These are phyloP conservation scores for Rhodocollybia butyracea DNA, from an alignment of 768 basidiomycete genomes.

Conservation along the genomic window DNA sequence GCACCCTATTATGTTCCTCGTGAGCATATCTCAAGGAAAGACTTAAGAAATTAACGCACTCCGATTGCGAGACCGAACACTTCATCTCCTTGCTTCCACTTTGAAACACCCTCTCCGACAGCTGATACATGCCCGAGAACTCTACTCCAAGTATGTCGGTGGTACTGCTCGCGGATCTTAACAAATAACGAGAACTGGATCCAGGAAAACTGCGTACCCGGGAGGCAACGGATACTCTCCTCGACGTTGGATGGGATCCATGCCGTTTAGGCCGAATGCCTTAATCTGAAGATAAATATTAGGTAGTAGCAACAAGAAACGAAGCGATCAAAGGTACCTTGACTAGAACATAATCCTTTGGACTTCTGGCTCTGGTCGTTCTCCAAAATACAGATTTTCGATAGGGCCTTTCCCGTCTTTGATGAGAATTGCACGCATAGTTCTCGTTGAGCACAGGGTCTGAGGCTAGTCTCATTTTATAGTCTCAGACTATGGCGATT, in stretches of 20 bases:
- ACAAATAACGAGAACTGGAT: too few species aligned
- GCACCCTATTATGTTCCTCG: slow-evolving; percentile 60
- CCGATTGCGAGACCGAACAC: slow-evolving; percentile 82
- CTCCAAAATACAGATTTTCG: slow-evolving; percentile 77
- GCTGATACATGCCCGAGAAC: slow-evolving; percentile 70
- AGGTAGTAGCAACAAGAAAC: slow-evolving; percentile 10
- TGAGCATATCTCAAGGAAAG: not conserved
- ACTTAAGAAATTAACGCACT: slow-evolving; percentile 42
- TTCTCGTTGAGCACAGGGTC: slow-evolving; percentile 2
- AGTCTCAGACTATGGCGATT: too few species aligned
- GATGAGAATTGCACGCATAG: slow-evolving; percentile 78
- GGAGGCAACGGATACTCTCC: slow-evolving; percentile 78
- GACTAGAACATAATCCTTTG: slow-evolving; percentile 64
- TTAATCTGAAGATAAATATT: slow-evolving; percentile 46
- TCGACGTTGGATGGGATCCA: slow-evolving; percentile 75
- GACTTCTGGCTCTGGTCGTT: slow-evolving; percentile 60
- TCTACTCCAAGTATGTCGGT: slow-evolving; percentile 82
- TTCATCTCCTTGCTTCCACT: slow-evolving; percentile 64
- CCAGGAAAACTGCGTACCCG: too few species aligned
- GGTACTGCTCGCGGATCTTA: too few species aligned
- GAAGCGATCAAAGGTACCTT: slow-evolving; percentile 49
- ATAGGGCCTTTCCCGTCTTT: slow-evolving; percentile 71
- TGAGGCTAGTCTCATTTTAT: too few species aligned
- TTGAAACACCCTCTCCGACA: slow-evolving; percentile 45
- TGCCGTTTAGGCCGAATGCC: slow-evolving; percentile 83